Conservation (phyloP, 108 stramenopile genomes). For the Cyclostephanos tholiformis region DNA sequence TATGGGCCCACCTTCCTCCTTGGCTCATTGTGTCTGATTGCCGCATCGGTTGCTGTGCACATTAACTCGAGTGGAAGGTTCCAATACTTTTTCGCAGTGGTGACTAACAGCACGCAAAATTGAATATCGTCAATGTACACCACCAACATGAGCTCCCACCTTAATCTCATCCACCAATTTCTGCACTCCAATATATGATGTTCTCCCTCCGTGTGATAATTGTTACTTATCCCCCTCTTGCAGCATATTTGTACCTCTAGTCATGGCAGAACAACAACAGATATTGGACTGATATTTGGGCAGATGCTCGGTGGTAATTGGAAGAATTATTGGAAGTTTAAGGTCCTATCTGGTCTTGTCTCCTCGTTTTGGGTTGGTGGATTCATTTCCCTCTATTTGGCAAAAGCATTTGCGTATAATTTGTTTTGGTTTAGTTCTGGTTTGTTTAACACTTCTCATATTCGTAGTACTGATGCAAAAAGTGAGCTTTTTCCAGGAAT, state of each 20-base stretch:
- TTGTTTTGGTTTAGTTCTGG: constrained; percentile 34
- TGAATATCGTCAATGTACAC: constrained; percentile 53
- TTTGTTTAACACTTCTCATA: constrained; percentile 17
- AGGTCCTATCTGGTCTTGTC: constrained; percentile 25
- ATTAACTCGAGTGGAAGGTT: neutral
- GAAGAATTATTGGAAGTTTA: constrained; percentile 42
- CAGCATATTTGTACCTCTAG: constrained; percentile 43
- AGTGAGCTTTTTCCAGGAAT: constrained; percentile 36
- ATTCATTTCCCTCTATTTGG: constrained; percentile 27
- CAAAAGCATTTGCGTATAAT: constrained; percentile 3
- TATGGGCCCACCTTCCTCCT: constrained; percentile 57
- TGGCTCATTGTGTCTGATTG: constrained; percentile 30
- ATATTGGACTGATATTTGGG: constrained; percentile 46
- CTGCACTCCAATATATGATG: too few relatives aligned
- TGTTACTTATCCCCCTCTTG: too few relatives aligned
- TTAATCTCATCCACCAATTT: too few relatives aligned
- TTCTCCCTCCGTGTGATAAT: too few relatives aligned
- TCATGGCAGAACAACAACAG: constrained; percentile 49
- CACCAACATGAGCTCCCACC: constrained; percentile 17
- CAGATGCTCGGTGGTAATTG: constrained; percentile 49
- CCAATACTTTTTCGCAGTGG: constrained; percentile 48
- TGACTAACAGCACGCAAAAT: constrained; percentile 54
- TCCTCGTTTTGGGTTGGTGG: constrained; percentile 46
- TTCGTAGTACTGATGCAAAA: constrained; percentile 37
- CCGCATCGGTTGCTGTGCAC: constrained; percentile 21